Base-by-base conservation (phyloP, 768 basidiomycete genomes). In the Rhodocollybia butyracea region DNA sequence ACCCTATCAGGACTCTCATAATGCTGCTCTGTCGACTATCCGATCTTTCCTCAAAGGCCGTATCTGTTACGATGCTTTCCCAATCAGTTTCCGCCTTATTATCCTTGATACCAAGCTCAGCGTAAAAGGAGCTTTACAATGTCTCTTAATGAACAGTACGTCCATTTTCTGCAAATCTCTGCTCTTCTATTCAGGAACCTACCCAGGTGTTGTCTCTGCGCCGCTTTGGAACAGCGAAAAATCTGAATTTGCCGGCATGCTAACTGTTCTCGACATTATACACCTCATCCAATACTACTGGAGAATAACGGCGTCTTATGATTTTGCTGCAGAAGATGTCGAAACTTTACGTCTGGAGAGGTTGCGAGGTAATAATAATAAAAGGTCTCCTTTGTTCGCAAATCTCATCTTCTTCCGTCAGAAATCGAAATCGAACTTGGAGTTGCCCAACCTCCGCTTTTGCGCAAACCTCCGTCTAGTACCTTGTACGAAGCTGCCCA, bases 251-350 rank as follows among this genome's bases (percentile, higher is more conserved):
- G 92, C 93, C 8, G 97, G 97, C 57, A 98, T 99, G 96, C 89
- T 99, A 66, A 99, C 97, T 8, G 93, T 98, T n/a, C 83, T 94
- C 55, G 97, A 99, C 70, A 94, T 99, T 69, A 98, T 99, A 56
- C 97, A 99, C 69, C 85, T 99, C 60, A 98, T 99, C 61, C 97
- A 99, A 65, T 97, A 95, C 74, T 99, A 98, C 71, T 97, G 98
- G 71, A 85, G 87, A 45, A 91, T 88, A 42, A 91, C 88, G 2
- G 86, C 89, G 30, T 86, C 86, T 34, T 89, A 85, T 68, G 94
- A 94, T 63, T 85, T 83, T 51, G 95, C 94, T 5, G 83, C 88
- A 0, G 82, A 86, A 11, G 94, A 98, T 63, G 96, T 98, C 3
- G 96, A 98, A 67, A 88, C 84, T 0, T 93, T 99, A 68, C 82